A percentile compares a stretch with the other conserved stretches of the same genome.
Conservation (phyloP, 1,284 basidiomycete genomes). For the Phylloporus sp. region DNA sequence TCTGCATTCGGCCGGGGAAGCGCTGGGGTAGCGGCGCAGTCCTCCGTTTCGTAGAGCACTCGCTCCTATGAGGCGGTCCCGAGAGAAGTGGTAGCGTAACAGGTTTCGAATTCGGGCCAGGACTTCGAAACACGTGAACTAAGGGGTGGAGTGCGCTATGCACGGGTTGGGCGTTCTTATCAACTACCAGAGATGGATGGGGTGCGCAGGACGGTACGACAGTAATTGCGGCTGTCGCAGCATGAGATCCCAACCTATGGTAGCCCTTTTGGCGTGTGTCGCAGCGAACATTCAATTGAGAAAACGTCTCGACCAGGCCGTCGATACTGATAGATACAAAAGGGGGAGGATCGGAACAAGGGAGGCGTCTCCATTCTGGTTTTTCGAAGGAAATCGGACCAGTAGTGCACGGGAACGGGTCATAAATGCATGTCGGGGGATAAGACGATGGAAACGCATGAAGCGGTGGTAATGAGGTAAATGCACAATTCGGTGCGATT, state of each 20-base stretch:
- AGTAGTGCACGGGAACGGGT: too few relatives aligned
- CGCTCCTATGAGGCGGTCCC: neutral
- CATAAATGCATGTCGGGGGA: too few relatives aligned
- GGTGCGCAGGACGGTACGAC: slow-evolving; percentile 11
- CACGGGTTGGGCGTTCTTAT: neutral
- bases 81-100: slow-evolving; percentile 15
- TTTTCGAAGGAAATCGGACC: too few relatives aligned
- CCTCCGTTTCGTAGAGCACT: slow-evolving; percentile 5
- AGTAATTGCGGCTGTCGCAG: slow-evolving; percentile 21
- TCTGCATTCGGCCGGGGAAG: slow-evolving; percentile 1
- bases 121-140: slow-evolving; percentile 19
- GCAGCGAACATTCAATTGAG: slow-evolving; percentile 22
- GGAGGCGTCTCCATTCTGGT: too few relatives aligned
- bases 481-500: too few relatives aligned
- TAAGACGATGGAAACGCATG: too few relatives aligned
- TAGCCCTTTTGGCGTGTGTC: slow-evolving; percentile 1
- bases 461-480: too few relatives aligned
- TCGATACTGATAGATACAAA: slow-evolving; percentile 8
- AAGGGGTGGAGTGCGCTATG: too few relatives aligned
- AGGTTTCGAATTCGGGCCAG: neutral
- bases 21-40: slow-evolving; percentile 11
- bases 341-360: too few relatives aligned
- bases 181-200: slow-evolving; percentile 14
- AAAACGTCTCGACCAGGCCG: slow-evolving; percentile 20
- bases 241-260: slow-evolving; percentile 3